These are phyloP conservation scores for Pholiota molesta DNA, from an alignment of 768 basidiomycete genomes.

Conservation along the genomic window DNA sequence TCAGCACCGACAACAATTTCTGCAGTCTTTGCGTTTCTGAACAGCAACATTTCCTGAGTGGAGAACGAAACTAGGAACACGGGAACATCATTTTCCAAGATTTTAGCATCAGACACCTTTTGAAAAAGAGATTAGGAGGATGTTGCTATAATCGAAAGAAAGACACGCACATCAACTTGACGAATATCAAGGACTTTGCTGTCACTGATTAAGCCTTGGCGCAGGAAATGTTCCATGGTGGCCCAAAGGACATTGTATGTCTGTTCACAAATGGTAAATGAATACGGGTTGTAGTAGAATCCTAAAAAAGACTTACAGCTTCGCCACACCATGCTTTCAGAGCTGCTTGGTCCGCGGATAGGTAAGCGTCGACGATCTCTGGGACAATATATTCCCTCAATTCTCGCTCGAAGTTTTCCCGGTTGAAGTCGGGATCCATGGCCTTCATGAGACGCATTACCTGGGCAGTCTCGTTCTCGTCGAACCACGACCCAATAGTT, in stretches of 20 bases:
- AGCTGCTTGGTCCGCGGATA: slow-evolving; percentile 86
- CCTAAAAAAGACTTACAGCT: slow-evolving; percentile 63
- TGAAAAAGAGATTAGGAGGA: not conserved
- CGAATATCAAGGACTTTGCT: slow-evolving; percentile 96
- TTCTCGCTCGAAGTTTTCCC: slow-evolving; percentile 88
- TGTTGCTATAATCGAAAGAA: not conserved
- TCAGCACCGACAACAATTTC: slow-evolving; percentile 88
- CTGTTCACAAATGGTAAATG: slow-evolving; percentile 38
- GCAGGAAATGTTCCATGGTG: slow-evolving; percentile 92
- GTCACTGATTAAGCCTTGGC: slow-evolving; percentile 89
- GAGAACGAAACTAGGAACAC: slow-evolving; percentile 91
- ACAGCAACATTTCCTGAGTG: slow-evolving; percentile 92
- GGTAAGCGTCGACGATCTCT: slow-evolving; percentile 95
- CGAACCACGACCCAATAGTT: slow-evolving; percentile 88
- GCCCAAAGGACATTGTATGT: slow-evolving; percentile 99
- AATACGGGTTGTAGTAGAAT: slow-evolving; percentile 10
- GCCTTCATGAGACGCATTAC: slow-evolving; percentile 84
- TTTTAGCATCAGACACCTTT: slow-evolving; percentile 83
- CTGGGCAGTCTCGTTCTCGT: slow-evolving; percentile 98
- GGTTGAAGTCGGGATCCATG: slow-evolving; percentile 87
- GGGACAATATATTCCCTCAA: slow-evolving; percentile 96
- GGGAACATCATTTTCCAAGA: slow-evolving; percentile 88
- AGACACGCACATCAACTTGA: slow-evolving; percentile 83
- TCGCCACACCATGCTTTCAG: slow-evolving; percentile 93
- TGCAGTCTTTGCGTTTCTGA: slow-evolving; percentile 88